Evolutionary conservation across 768 basidiomycete genomes (phyloP).

Genomic region (Macrocybe gigantea): DNA sequence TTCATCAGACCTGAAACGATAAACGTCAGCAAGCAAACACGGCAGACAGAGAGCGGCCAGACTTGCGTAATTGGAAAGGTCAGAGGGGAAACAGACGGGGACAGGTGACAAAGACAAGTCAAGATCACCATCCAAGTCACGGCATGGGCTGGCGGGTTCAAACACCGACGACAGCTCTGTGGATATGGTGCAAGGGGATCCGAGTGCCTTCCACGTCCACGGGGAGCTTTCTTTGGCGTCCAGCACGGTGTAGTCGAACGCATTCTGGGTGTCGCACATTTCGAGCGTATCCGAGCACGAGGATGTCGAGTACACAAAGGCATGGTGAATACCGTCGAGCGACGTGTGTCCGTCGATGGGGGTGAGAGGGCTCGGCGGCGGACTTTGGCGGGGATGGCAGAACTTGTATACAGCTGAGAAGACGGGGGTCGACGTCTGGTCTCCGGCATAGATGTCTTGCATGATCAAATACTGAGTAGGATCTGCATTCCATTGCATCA

Average conservation of each 20-base stretch:
- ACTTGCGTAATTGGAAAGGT: slow-evolving; percentile 29
- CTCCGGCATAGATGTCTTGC: slow-evolving; percentile 47
- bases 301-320: no score
- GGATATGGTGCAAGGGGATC: slow-evolving; percentile 9
- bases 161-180: slow-evolving; percentile 10
- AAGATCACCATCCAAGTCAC: slow-evolving; percentile 10
- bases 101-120: slow-evolving; percentile 14
- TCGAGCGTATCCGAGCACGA: no score
- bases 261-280: slow-evolving; percentile 5
- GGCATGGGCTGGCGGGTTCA: slow-evolving; percentile 4
- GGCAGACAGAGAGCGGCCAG: background rate
- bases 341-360: no score
- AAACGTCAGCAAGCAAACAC: no score
- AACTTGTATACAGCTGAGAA: slow-evolving; percentile 61
- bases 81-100: slow-evolving; percentile 21
- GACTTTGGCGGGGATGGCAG: slow-evolving; percentile 26
- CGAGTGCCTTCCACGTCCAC: no score
- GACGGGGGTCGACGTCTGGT: slow-evolving; percentile 24
- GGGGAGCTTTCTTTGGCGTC: no score
- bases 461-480: slow-evolving; percentile 61
- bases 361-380: slow-evolving; percentile 4
- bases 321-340: no score
- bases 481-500: slow-evolving; percentile 32
- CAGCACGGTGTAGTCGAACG: no score
- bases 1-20: no score